Conservation (phyloP, 768 basidiomycete species). For the Epithele typhae region DNA sequence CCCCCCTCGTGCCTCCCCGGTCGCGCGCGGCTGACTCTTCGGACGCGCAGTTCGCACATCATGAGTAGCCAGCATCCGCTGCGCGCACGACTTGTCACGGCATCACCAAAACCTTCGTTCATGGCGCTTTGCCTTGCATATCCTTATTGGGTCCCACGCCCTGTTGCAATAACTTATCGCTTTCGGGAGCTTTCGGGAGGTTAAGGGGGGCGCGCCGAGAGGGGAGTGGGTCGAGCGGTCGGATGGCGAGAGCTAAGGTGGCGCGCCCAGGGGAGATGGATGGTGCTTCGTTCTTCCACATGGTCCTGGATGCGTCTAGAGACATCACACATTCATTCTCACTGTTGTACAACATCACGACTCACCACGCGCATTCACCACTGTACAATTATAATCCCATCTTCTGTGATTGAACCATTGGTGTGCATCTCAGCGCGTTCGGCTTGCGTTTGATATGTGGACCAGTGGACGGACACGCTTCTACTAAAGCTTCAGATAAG, state of each 20-base stretch:
- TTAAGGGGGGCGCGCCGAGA: too few species aligned
- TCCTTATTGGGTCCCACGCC: constrained; percentile 1
- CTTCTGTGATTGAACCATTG: neutral
- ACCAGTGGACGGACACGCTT: too few species aligned
- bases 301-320: constrained; percentile 9
- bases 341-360: constrained; percentile 2
- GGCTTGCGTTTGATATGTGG: neutral
- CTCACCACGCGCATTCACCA: neutral
- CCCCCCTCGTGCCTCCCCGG: neutral
- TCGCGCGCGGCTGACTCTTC: neutral
- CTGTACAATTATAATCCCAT: neutral
- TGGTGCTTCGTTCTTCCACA: neutral
- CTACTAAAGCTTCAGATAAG: too few species aligned
- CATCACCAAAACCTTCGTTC: constrained; percentile 5
- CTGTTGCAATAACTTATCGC: neutral
- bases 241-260: neutral
- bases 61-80: neutral
- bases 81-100: neutral
- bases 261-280: too few species aligned
- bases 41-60: neutral
- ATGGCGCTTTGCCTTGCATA: constrained; percentile 4
- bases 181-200: neutral
- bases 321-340: constrained; percentile 1
- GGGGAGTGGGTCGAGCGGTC: neutral
- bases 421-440: neutral